Evolutionary conservation across 2,329 filamentous ascomycete genomes (phyloP).

Genomic region (Elsinoe fawcettii): DNA sequence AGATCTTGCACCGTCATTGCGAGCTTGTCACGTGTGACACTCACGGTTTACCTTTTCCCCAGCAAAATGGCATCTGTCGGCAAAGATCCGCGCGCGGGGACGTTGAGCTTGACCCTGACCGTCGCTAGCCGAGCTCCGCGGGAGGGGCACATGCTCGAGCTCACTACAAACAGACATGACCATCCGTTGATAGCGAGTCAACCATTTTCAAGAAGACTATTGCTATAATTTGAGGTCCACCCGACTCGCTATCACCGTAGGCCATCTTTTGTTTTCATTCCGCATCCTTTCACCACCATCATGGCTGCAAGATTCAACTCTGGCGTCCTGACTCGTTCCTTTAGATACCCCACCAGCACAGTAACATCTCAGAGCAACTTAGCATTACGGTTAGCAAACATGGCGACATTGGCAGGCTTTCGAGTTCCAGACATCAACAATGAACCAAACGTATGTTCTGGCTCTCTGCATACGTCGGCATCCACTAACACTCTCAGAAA

Average conservation of each 20-base stretch:
- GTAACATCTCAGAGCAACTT: conserved; percentile 6
- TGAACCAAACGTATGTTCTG: conserved; percentile 76
- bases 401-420: conserved; percentile 68
- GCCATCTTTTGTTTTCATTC: not conserved
- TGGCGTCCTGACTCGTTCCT: not conserved
- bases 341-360: conserved; percentile 18
- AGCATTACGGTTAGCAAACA: conserved; percentile 15
- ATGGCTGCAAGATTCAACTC: conserved; percentile 12
- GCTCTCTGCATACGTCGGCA: not conserved
- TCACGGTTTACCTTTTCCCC: not conserved
- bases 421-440: conserved; percentile 81
- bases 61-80: not conserved
- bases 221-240: not conserved
- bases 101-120: not conserved
- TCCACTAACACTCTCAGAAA: conserved; percentile 49
- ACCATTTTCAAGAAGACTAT: not conserved
- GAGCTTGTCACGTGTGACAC: not conserved
- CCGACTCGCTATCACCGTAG: not conserved
- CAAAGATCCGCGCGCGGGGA: not conserved
- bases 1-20: not conserved
- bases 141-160: not conserved
- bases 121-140: not conserved
- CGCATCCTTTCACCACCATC: not conserved
- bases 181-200: not conserved
- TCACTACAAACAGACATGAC: not conserved